Base-by-base conservation (phyloP, 805 yeast genomes). In the Candida schatavii region DNA sequence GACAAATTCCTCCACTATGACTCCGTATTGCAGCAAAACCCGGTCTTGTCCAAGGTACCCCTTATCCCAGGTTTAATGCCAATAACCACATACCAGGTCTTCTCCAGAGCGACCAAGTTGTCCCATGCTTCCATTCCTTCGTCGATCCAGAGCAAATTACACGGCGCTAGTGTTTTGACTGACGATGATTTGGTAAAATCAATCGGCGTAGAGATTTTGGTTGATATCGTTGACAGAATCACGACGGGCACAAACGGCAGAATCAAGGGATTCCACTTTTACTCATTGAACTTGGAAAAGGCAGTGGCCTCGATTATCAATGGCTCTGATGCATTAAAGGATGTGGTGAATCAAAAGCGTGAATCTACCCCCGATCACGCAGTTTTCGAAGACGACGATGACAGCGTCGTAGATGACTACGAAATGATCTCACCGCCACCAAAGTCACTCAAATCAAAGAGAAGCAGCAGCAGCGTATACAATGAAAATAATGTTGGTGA, bases 31-130 rank as follows among this genome's bases (percentile, higher is more conserved):
- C 71, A 79, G 45, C 52, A 62, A 30, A 50, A 66, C 14, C 62
- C 68, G 0, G 64, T 62, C 32, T 67, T 78, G 42, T 54, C 57
- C 27, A 68, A 71, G 31, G 64, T 84, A 22, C 77, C 85, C 10
- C 66, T 90, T 30, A 74, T 89, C 34, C 97, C 97, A 0, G 97
- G 97, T 1, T 67, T 90, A 50, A 84, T 90, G 88, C 97, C 97
- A 10, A 82, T 90, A 35, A 88, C 88, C 54, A 88, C 95, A 2
- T 88, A 78, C 62, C 78, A 79, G 50, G 78, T 87, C 30, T 90
- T 90, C 59, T 79, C 83, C 45, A 78, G 97, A 54, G 96, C 97
- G 3, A 80, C 96, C n/a, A 86, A 83, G 55, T 68, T 90, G 42
- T 83, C 95, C 5, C 95, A 88, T 66, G 96, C 97, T 2, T 72